A percentile compares a stretch with the other conserved stretches of the same genome.
These are phyloP conservation scores for Penicillium coprophilum DNA, from an alignment of 495 filamentous ascomycete species.

Conservation along the genomic window DNA sequence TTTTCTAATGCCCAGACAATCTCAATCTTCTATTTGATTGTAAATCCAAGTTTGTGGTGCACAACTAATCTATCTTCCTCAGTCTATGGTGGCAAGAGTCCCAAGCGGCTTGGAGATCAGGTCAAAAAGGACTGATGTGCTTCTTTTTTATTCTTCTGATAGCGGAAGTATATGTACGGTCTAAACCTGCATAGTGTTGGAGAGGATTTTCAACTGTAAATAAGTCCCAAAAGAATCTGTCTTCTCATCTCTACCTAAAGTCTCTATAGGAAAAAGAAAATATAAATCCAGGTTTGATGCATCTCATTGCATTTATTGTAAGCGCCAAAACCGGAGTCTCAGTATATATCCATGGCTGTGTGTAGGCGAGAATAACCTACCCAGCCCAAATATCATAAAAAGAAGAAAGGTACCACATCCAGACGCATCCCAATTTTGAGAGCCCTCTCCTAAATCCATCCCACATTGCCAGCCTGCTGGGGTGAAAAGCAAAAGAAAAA, in stretches of 20 bases:
- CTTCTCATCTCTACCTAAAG: background rate
- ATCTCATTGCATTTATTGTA: background rate
- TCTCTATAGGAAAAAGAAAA: background rate
- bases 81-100: conserved; percentile 25
- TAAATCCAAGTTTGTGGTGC: too few species aligned
- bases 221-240: background rate
- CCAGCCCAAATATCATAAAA: conserved; percentile 7
- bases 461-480: conserved; percentile 25
- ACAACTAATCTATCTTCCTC: background rate
- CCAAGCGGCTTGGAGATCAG: conserved; percentile 11
- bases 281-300: background rate
- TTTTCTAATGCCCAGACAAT: background rate
- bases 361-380: background rate
- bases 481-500: conserved; percentile 16
- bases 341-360: conserved; percentile 9
- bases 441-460: background rate
- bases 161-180: conserved; percentile 1
- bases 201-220: background rate
- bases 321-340: conserved; percentile 3
- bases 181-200: background rate
- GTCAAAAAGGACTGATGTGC: background rate
- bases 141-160: background rate
- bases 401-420: conserved; percentile 5
- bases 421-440: conserved; percentile 6
- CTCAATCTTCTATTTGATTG: background rate